A percentile compares a stretch with the other conserved stretches of the same genome.
These are phyloP conservation scores for Cornus controversa DNA, from an alignment of 148 eudicot species.

Conservation along the genomic window DNA sequence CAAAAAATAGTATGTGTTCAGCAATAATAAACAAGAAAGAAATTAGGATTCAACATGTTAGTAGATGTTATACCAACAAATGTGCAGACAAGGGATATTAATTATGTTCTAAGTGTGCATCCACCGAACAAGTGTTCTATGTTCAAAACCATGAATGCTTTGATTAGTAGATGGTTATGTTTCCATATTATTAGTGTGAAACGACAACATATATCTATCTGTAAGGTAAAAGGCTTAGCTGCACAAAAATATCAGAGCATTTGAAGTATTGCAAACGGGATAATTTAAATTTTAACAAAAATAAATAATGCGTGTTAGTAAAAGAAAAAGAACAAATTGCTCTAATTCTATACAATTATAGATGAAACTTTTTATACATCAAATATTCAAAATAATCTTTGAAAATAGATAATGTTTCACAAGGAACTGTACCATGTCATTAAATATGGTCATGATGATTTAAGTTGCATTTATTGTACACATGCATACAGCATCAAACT, in stretches of 20 bases:
- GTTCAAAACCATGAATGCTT: not conserved
- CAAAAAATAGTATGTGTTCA: conserved; percentile 15
- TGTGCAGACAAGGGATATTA: not conserved
- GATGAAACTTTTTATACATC: too few relatives aligned
- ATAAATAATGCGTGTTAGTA: too few relatives aligned
- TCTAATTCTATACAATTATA: too few relatives aligned
- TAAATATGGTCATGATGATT: too few relatives aligned
- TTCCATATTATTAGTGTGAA: not conserved
- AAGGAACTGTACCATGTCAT: not conserved
- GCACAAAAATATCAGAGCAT: not conserved
- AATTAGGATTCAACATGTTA: not conserved
- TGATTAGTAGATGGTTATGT: not conserved
- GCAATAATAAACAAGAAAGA: not conserved
- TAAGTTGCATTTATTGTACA: too few relatives aligned
- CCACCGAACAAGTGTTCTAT: not conserved
- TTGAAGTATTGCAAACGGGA: not conserved
- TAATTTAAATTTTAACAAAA: not conserved
- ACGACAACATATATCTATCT: too few relatives aligned
- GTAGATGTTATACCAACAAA: not conserved
- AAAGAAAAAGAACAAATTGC: too few relatives aligned
- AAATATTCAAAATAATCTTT: too few relatives aligned
- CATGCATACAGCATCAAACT: not conserved
- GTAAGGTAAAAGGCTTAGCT: too few relatives aligned
- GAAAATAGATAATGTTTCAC: not conserved
- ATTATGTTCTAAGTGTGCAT: not conserved